Evolutionary conservation across 176 grass and related monocot genomes (phyloP), one percentile per base, ranked within the genome.

Genomic region (Chrysopogon serrulatus): DNA sequence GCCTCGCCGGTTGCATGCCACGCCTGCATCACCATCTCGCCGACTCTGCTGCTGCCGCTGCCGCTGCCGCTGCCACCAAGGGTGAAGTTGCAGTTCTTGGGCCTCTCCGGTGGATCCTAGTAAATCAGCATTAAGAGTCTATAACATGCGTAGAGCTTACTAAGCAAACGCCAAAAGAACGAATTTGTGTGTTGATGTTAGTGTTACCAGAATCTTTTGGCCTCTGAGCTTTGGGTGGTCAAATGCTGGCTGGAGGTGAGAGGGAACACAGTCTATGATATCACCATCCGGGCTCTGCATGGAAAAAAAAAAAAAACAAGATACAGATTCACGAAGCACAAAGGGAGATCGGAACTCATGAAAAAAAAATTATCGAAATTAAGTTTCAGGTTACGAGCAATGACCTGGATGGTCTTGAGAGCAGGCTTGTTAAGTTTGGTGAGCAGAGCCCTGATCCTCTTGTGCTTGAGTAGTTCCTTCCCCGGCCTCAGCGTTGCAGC

Each of bases 251-350:
- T 93, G 94, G 13, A 91, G 87, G 68, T 93, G 88, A 74, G 73
- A 90, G 21, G 77, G 88, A 19, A 96, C 89, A n/a, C 94, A 96
- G 43, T 96, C 94, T 69, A 96, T 91, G 30, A 84, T 40, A 43
- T 96, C 94, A 30, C 91, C 94, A 74, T 93, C 94, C 17, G 88
- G 84, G 66, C 94, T 93, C 94, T 96, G 86, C 40, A 28, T 93
- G 86, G 26, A 28, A 53, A 65, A 21, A 32, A 31, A 43, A 34
- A 48, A 39, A 59, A 78, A 68, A 13, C 27, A 80, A 26, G 27
- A 32, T 71, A 85, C 3, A 4, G 43, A 80, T 13, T 28, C 54
- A 13, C 54, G 36, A 45, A 43, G 1, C 27, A 56, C 3, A 8
- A 4, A 84, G 31, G 18, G 26, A 43, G 13, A 67, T 65, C 37